These are phyloP conservation scores for Papiliotrema nemorosa DNA, from an alignment of 1,284 basidiomycete species.

Conservation along the genomic window DNA sequence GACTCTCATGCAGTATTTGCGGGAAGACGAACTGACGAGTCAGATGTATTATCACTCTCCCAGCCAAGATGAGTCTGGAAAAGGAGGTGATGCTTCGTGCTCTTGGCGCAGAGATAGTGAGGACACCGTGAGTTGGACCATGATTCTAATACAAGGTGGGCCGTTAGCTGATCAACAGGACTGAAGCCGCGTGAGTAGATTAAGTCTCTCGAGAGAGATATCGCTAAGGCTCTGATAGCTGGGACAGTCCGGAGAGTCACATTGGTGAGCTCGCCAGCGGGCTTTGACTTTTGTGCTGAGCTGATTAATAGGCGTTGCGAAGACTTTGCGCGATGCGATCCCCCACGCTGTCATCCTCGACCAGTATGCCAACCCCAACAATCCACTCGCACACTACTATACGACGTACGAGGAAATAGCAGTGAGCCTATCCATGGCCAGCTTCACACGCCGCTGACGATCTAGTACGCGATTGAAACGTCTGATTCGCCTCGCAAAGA, in stretches of 20 bases:
- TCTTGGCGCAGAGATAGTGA: constrained; percentile 87
- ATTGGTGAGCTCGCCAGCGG: constrained; percentile 63
- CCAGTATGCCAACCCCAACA: constrained; percentile 71
- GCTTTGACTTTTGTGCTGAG: not conserved
- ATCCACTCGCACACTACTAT: constrained; percentile 83
- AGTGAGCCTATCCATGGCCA: constrained; percentile 31
- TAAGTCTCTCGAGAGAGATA: no score
- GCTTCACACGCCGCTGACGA: not conserved
- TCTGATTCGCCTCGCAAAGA: constrained; percentile 51
- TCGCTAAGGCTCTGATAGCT: constrained; percentile 31
- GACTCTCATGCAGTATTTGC: no score
- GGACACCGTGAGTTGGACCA: constrained; percentile 90
- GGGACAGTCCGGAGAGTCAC: constrained; percentile 66
- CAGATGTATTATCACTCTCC: constrained; percentile 80
- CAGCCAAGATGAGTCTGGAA: constrained; percentile 95
- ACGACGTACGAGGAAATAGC: constrained; percentile 88
- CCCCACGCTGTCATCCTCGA: constrained; percentile 86
- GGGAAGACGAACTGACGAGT: not conserved
- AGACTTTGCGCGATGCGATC: constrained; percentile 70
- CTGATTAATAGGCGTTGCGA: constrained; percentile 65
- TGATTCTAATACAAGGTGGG: no score
- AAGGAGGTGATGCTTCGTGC: constrained; percentile 90
- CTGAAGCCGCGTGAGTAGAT: constrained; percentile 38
- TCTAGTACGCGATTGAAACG: constrained; percentile 42
- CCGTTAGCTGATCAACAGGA: constrained; percentile 17